Evolutionary conservation across 2,329 filamentous ascomycete species (phyloP).

Genomic region (Albifimbria verrucaria): DNA sequence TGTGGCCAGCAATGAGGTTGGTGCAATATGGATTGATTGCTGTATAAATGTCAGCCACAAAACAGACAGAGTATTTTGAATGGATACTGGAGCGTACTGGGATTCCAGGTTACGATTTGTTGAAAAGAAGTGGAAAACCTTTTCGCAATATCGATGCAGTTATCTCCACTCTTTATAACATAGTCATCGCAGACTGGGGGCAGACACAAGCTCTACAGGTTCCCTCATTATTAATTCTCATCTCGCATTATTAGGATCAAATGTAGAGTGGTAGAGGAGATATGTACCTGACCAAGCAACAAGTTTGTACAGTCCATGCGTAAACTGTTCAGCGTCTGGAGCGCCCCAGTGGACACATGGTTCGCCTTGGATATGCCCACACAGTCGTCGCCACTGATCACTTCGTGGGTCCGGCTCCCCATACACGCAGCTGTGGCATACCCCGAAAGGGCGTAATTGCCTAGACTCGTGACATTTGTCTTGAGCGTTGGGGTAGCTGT

Average conservation of each 20-base stretch:
- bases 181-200: slow-evolving; percentile 3
- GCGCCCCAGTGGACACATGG: slow-evolving; percentile 3
- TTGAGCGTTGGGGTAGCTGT: not conserved
- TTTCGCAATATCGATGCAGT: not conserved
- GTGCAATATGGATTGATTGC: slow-evolving; percentile 3
- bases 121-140: slow-evolving; percentile 1
- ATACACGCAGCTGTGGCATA: slow-evolving; percentile 2
- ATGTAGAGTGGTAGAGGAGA: not conserved
- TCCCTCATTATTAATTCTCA: no score
- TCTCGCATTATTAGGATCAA: not conserved
- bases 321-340: slow-evolving; percentile 1
- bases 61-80: no score
- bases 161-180: slow-evolving; percentile 2
- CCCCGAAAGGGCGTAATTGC: slow-evolving; percentile 2
- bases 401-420: not conserved
- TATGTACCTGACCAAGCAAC: slow-evolving; percentile 3
- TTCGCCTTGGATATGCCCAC: not conserved
- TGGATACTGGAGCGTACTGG: not conserved
- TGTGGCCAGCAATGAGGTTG: slow-evolving; percentile 3
- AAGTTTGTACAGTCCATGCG: slow-evolving; percentile 3
- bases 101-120: slow-evolving; percentile 4
- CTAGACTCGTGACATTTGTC: slow-evolving; percentile 2
- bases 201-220: no score
- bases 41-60: slow-evolving; percentile 1
- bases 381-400: slow-evolving; percentile 3